Percentiles rank a stretch among this genome's conserved stretches.
Evolutionary conservation across 1,284 basidiomycete species (phyloP).

Genomic region (Ceratobasidium sp.): DNA sequence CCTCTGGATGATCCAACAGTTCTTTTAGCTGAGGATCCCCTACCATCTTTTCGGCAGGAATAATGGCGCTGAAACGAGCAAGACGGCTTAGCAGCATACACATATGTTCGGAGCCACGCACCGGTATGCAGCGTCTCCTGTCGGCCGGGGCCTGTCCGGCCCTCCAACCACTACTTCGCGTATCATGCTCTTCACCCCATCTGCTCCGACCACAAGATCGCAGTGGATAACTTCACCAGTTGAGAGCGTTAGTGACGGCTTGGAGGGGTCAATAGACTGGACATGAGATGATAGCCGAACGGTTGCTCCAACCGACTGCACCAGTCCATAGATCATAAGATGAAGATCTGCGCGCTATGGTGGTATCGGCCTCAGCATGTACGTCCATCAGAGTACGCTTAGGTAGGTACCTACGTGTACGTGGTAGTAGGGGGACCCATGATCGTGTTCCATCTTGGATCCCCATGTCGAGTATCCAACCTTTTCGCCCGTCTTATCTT

Average conservation of each 20-base stretch:
- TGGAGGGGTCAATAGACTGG: constrained; percentile 60
- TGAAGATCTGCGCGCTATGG: constrained; percentile 68
- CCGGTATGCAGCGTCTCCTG: constrained; percentile 67
- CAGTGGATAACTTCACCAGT: constrained; percentile 60
- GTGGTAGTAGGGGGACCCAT: constrained; percentile 68
- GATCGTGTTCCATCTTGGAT: constrained; percentile 59
- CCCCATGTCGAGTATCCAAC: constrained; percentile 65
- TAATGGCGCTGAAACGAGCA: constrained; percentile 40
- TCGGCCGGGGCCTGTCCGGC: constrained; percentile 57
- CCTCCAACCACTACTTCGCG: constrained; percentile 65
- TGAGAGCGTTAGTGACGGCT: constrained; percentile 59
- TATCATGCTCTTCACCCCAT: constrained; percentile 68
- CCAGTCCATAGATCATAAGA: constrained; percentile 65
- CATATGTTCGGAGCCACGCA: constrained; percentile 5
- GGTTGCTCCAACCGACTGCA: constrained; percentile 59
- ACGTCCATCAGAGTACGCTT: neutral
- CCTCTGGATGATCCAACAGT: constrained; percentile 45
- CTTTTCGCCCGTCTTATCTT: constrained; percentile 61
- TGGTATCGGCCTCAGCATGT: neutral
- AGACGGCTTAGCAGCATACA: neutral
- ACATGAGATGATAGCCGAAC: constrained; percentile 64
- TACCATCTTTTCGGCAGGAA: constrained; percentile 46
- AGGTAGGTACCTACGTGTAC: constrained; percentile 56
- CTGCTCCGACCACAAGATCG: constrained; percentile 69
- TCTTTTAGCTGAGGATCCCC: constrained; percentile 45